Evolutionary conservation across 306 rosid genomes (phyloP).

Genomic region (Cucurbita argyrosperma): DNA sequence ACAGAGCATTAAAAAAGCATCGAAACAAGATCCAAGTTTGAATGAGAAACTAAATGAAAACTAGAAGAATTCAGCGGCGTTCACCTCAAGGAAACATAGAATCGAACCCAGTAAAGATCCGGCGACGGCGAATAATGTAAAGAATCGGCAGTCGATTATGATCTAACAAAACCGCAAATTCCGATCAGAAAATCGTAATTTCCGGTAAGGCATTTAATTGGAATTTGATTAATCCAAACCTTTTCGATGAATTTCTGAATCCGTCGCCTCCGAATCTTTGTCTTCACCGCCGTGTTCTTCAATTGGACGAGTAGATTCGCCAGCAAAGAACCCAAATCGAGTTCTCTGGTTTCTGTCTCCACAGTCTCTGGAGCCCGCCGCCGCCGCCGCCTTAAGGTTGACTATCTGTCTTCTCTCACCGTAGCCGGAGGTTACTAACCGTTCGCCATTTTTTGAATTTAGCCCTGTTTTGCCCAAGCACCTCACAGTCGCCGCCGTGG

Average conservation of each 20-base stretch:
- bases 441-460: not conserved
- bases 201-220: not conserved
- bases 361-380: not conserved
- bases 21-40: not conserved
- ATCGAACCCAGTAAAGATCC: conserved; percentile 38
- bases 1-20: not conserved
- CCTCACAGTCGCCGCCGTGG: not conserved
- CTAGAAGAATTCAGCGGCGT: not conserved
- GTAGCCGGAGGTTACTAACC: not conserved
- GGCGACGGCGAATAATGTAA: conserved; percentile 31
- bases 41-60: not conserved
- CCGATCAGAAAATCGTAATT: not conserved
- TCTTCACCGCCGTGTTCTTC: conserved; percentile 2
- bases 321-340: conserved; percentile 13
- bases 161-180: conserved; percentile 9
- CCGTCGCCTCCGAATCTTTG: not conserved
- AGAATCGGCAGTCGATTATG: conserved; percentile 38
- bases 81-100: conserved; percentile 38
- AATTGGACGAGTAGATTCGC: conserved; percentile 5
- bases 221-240: not conserved
- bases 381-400: conserved; percentile 5
- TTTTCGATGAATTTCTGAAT: conserved; percentile 32
- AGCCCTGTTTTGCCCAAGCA: not conserved
- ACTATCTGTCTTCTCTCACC: not conserved
- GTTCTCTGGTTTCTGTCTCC: not conserved